phyloP scores from a whole-genome alignment of 108 stramenopile species.

The Skeletonema costatum region DNA sequence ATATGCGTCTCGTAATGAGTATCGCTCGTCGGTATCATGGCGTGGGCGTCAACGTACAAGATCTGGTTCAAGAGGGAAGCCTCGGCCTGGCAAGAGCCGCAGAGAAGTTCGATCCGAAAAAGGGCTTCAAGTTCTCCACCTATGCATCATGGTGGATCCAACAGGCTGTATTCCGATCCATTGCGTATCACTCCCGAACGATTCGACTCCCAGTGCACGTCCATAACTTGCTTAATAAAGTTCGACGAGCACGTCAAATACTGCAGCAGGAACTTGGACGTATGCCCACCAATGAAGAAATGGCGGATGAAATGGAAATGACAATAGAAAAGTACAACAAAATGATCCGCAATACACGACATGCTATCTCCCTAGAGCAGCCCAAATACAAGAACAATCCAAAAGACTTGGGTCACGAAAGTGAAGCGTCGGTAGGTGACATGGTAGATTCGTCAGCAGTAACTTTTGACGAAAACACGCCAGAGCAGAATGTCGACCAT shows the following conservation, averaged over 20 bases:
- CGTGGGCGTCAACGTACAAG: conserved; percentile 80
- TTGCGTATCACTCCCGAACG: conserved; percentile 91
- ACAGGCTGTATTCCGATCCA: conserved; percentile 90
- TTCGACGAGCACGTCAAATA: conserved; percentile 67
- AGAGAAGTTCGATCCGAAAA: conserved; percentile 89
- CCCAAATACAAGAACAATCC: conserved; percentile 85
- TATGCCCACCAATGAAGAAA: conserved; percentile 89
- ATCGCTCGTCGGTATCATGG: conserved; percentile 89
- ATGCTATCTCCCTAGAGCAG: conserved; percentile 82
- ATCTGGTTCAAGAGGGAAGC: conserved; percentile 92
- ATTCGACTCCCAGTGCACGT: conserved; percentile 97
- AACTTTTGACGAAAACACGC: conserved; percentile 56
- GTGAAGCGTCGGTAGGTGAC: conserved; percentile 75
- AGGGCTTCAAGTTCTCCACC: conserved; percentile 92
- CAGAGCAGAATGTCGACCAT: conserved; percentile 75
- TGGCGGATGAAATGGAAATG: conserved; percentile 86
- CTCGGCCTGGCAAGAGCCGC: conserved; percentile 83
- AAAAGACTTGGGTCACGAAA: conserved; percentile 82
- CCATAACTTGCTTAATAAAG: conserved; percentile 90
- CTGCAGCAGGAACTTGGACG: conserved; percentile 76
- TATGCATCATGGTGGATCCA: conserved; percentile 95
- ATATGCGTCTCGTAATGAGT: conserved; percentile 93
- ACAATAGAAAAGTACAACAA: conserved; percentile 79
- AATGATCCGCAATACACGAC: conserved; percentile 74
- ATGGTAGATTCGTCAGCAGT: conserved; percentile 63